Base-by-base conservation (phyloP, 441 rosid genomes). In the Pelargonium hybrid region DNA sequence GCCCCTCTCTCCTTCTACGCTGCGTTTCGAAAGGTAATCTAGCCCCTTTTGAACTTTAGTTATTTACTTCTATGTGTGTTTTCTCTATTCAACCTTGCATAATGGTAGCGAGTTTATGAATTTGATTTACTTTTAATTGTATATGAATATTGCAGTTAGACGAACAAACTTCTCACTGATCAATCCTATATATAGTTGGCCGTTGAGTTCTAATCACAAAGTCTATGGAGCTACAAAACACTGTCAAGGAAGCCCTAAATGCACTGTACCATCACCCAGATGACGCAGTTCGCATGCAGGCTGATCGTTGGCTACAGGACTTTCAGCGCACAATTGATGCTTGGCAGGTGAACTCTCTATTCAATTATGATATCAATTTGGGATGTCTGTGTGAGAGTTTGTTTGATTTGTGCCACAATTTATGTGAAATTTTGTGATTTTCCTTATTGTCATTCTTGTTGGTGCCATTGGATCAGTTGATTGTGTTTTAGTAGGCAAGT, bases 241-340 rank as follows among this genome's bases (percentile, higher is more conserved):
- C 92, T 45, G 98, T 91, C 82, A 91, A 90, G 80, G 92, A 90
- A 76, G 98, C 98, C 86, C 95, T 91, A 82, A 88, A 83, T 79
- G 92, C 93, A 69, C 90, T 93, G 78, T 93, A 93, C 73, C 97
- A 89, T 88, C 95, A 88, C 75, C 96, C 97, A 25, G 97, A 93
- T 72, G 98, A 90, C 73, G 78, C 80, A 68, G 85, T 87, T 43
- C 97, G 96, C 65, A 80, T 81, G 71, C 83, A 87, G 75, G 98
- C 98, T 71, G 98, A 93, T 90, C 89, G 84, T 5, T 93, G 94
- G 96, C 85, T 93, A 31, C 98, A 91, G 77, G 84, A 81, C 61
- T 91, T 94, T 77, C 97, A 94, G 73, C 93, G 88, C 80, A 90
- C 97, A 34, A 75, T 91, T 81, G 97, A 93, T 78, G 97, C 98